Evolutionary conservation across 1,139 yeast genomes (phyloP).

Genomic region (Debaryomyces coudertii): DNA sequence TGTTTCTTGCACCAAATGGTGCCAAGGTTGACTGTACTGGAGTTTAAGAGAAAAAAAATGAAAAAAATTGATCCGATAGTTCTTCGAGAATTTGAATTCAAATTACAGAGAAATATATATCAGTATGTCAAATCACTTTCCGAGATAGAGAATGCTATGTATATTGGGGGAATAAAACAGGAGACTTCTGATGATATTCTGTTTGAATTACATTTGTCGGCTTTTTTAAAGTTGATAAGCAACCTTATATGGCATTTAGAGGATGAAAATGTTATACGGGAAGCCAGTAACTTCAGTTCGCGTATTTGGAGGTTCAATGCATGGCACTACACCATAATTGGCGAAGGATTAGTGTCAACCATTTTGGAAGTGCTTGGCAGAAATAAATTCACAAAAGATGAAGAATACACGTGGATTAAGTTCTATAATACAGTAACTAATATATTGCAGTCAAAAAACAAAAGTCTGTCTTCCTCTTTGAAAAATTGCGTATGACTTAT

Average conservation of each 20-base stretch:
- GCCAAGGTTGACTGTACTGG: not conserved
- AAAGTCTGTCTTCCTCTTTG: not conserved
- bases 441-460: not conserved
- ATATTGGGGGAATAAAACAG: not conserved
- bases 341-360: not conserved
- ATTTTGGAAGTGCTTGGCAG: slow-evolving; percentile 1
- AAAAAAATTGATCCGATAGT: not conserved
- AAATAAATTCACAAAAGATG: not conserved
- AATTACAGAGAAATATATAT: not conserved
- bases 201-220: slow-evolving; percentile 1
- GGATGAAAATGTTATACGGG: not conserved
- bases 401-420: not conserved
- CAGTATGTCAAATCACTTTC: not conserved
- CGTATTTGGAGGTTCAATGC: not conserved
- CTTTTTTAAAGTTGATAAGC: not conserved
- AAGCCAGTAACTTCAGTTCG: not conserved
- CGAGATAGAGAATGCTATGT: not conserved
- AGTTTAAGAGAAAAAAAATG: not conserved
- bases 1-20: not conserved
- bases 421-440: not conserved
- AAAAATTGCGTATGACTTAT: not conserved
- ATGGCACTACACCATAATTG: not conserved
- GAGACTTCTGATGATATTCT: not conserved
- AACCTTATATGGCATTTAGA: not conserved
- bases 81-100: not conserved